Evolutionary conservation across 2,329 filamentous ascomycete species (phyloP).

Genomic region (Sordariomycetes sp.): DNA sequence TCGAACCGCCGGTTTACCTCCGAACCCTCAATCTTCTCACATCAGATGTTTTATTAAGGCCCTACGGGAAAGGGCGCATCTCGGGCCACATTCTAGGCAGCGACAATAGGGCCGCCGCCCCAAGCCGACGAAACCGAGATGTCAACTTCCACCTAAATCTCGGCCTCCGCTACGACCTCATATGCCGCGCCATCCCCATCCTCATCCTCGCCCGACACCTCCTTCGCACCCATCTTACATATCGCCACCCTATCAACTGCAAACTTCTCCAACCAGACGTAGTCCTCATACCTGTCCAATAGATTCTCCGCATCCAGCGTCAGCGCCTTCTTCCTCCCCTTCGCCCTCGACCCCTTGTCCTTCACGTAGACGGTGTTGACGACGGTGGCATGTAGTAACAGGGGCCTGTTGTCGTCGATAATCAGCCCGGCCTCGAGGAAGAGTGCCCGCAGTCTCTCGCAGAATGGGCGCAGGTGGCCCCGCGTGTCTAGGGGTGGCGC

Average conservation of each 20-base stretch:
- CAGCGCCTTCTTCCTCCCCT: constrained; percentile 22
- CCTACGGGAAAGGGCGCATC: background rate
- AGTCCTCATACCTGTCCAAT: constrained; percentile 50
- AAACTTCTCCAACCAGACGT: constrained; percentile 61
- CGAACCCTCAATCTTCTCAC: background rate
- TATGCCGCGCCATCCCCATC: constrained; percentile 44
- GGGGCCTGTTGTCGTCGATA: constrained; percentile 43
- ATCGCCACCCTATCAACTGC: constrained; percentile 62
- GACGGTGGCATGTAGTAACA: constrained; percentile 76
- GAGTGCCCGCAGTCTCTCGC: constrained; percentile 35
- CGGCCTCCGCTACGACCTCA: constrained; percentile 39
- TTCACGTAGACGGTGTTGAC: constrained; percentile 75
- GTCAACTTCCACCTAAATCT: background rate
- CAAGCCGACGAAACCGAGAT: background rate
- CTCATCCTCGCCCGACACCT: constrained; percentile 37
- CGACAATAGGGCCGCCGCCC: background rate
- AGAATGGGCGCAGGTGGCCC: constrained; percentile 44
- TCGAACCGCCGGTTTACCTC: no score
- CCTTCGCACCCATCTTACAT: constrained; percentile 78
- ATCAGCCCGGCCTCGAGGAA: constrained; percentile 50
- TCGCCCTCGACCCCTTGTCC: constrained; percentile 16
- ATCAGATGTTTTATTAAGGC: background rate
- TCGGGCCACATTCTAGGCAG: background rate
- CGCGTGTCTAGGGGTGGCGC: constrained; percentile 44
- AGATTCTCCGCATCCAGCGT: constrained; percentile 44